Evolutionary conservation across 352 stramenopile genomes (phyloP).

Genomic region (Phytophthora tubulina): DNA sequence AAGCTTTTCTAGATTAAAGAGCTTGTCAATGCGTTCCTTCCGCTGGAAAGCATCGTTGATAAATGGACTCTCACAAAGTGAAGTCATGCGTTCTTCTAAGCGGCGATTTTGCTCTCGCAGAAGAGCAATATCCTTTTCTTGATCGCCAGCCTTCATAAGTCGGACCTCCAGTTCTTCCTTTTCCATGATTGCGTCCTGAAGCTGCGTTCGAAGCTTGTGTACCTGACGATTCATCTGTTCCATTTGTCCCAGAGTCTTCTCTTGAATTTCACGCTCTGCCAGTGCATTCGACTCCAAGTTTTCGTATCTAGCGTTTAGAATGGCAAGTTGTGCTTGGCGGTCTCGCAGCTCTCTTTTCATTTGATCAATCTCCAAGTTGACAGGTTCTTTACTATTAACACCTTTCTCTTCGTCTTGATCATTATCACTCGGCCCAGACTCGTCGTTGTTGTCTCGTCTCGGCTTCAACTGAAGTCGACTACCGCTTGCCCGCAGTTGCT

Average conservation of each 20-base stretch:
- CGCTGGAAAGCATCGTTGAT: conserved; percentile 93
- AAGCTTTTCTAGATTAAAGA: conserved; percentile 88
- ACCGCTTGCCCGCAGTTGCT: conserved; percentile 49
- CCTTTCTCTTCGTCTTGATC: conserved; percentile 24
- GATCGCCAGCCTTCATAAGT: conserved; percentile 67
- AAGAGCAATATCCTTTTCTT: conserved; percentile 83
- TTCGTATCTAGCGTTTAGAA: conserved; percentile 91
- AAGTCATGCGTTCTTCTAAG: conserved; percentile 92
- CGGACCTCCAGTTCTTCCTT: conserved; percentile 83
- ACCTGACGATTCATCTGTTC: conserved; percentile 94
- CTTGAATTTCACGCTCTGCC: conserved; percentile 90
- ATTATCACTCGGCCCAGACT: conserved; percentile 42
- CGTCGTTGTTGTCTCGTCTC: conserved; percentile 50
- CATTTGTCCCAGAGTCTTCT: conserved; percentile 88
- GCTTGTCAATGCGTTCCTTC: conserved; percentile 87
- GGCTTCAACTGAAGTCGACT: conserved; percentile 14
- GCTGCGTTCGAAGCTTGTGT: conserved; percentile 84
- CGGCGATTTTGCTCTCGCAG: conserved; percentile 85
- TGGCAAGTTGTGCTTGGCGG: conserved; percentile 80
- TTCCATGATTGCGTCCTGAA: conserved; percentile 82
- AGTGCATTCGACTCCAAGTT: conserved; percentile 86
- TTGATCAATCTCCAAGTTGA: conserved; percentile 57
- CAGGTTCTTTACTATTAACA: conserved; percentile 13
- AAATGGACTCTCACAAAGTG: conserved; percentile 94
- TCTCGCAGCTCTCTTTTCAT: conserved; percentile 84